Conservation (phyloP, 495 filamentous ascomycete genomes). For the Thermochaetoides thermophila region DNA sequence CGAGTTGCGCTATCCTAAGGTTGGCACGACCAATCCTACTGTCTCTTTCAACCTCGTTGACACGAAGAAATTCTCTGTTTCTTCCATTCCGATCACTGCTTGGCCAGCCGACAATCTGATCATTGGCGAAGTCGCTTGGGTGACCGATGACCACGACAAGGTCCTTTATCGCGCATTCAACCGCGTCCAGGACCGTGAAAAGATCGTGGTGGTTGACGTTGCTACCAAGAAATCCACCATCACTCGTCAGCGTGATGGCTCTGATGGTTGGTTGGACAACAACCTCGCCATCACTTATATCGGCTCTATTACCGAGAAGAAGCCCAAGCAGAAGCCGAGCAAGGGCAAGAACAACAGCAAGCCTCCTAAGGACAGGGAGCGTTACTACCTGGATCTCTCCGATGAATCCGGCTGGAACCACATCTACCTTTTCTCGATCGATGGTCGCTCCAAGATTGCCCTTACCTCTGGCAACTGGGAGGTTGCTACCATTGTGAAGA, state of each 20-base stretch:
- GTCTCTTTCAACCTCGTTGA: slow-evolving; percentile 34
- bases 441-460: slow-evolving; percentile 27
- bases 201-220: slow-evolving; percentile 35
- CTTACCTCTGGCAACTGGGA: slow-evolving; percentile 44
- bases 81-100: slow-evolving; percentile 24
- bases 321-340: background rate
- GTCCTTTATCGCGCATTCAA: slow-evolving; percentile 42
- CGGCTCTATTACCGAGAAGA: slow-evolving; percentile 12
- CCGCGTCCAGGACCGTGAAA: slow-evolving; percentile 41
- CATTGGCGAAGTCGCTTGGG: slow-evolving; percentile 43
- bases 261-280: slow-evolving; percentile 44
- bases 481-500: slow-evolving; percentile 32
- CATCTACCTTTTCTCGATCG: slow-evolving; percentile 38
- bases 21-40: slow-evolving; percentile 41
- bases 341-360: slow-evolving; percentile 6
- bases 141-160: slow-evolving; percentile 34
- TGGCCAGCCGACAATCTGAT: slow-evolving; percentile 36
- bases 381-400: slow-evolving; percentile 40
- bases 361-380: slow-evolving; percentile 10
- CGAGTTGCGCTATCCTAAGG: slow-evolving; percentile 41
- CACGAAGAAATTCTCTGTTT: slow-evolving; percentile 19
- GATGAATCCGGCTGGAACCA: slow-evolving; percentile 42
- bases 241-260: slow-evolving; percentile 36
- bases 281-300: slow-evolving; percentile 34
- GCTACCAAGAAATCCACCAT: slow-evolving; percentile 19